A percentile compares a stretch with the other conserved stretches of the same genome.
Evolutionary conservation across 306 rosid species (phyloP).

Genomic region (Urtica urens): DNA sequence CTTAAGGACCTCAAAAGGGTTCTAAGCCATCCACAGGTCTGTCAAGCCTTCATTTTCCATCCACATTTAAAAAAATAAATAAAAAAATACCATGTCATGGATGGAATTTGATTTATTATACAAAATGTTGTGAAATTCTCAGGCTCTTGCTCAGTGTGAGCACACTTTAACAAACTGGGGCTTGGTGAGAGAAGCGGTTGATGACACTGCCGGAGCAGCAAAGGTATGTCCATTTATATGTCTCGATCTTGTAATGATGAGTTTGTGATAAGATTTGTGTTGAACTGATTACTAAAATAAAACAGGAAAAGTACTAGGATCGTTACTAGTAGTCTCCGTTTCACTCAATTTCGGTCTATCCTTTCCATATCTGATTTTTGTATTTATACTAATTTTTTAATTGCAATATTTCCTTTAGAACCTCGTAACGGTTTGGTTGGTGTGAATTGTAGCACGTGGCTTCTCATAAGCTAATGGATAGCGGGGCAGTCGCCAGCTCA

Average conservation of each 20-base stretch:
- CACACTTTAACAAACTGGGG: conserved; percentile 60
- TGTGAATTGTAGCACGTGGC: conserved; percentile 59
- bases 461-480: conserved; percentile 47
- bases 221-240: conserved; percentile 46
- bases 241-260: conserved; percentile 7
- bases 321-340: too few relatives aligned
- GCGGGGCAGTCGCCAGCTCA: conserved; percentile 93
- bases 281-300: too few relatives aligned
- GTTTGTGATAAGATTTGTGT: too few relatives aligned
- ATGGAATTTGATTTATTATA: conserved; percentile 6
- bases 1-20: conserved; percentile 64
- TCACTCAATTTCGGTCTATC: too few relatives aligned
- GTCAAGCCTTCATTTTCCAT: neutral
- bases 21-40: conserved; percentile 92
- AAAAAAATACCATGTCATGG: too few relatives aligned
- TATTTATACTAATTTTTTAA: too few relatives aligned
- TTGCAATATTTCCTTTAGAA: too few relatives aligned
- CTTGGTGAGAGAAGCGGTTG: conserved; percentile 84
- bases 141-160: conserved; percentile 99
- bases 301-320: too few relatives aligned
- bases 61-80: too few relatives aligned
- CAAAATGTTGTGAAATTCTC: conserved; percentile 17
- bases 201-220: conserved; percentile 97
- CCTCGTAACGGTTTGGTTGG: conserved; percentile 15
- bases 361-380: too few relatives aligned